These are phyloP conservation scores for Aquilaria agallochum DNA, from an alignment of 441 rosid species.

Conservation along the genomic window DNA sequence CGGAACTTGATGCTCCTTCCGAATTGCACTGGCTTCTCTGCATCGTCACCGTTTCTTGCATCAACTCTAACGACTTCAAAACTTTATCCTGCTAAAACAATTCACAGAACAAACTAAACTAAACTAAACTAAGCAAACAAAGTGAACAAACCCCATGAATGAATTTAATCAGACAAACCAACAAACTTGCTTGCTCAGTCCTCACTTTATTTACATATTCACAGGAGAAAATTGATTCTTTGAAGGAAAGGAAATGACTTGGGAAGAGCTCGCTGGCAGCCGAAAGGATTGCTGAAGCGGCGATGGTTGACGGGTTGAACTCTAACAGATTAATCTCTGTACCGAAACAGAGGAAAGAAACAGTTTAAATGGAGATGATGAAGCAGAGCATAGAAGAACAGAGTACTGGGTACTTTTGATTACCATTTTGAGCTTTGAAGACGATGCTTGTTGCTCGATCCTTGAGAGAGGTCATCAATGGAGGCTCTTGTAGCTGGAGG, in stretches of 20 bases:
- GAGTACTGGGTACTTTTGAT: background rate
- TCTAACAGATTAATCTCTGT: conserved; percentile 43
- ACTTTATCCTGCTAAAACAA: conserved; percentile 31
- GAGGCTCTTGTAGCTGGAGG: conserved; percentile 36
- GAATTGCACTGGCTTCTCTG: conserved; percentile 26
- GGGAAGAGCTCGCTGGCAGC: conserved; percentile 53
- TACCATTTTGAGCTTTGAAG: conserved; percentile 49
- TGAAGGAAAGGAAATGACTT: conserved; percentile 30
- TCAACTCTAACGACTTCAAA: conserved; percentile 24
- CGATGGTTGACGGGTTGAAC: conserved; percentile 56
- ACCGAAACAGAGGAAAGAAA: background rate
- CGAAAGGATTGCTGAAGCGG: conserved; percentile 53
- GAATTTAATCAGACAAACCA: background rate
- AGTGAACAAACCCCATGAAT: background rate
- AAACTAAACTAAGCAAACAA: background rate
- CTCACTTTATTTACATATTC: conserved; percentile 35
- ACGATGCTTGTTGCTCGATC: conserved; percentile 44
- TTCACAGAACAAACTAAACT: background rate
- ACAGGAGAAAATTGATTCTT: conserved; percentile 27
- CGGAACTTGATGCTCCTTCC: conserved; percentile 30
- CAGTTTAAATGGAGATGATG: background rate
- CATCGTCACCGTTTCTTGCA: conserved; percentile 40
- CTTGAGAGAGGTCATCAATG: conserved; percentile 37
- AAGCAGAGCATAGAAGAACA: no score
- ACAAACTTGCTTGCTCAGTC: background rate